Evolutionary conservation across 192 early-diverging fungal species (phyloP), one percentile per base, ranked within the genome.

Genomic region (Rhizophagus sp.): DNA sequence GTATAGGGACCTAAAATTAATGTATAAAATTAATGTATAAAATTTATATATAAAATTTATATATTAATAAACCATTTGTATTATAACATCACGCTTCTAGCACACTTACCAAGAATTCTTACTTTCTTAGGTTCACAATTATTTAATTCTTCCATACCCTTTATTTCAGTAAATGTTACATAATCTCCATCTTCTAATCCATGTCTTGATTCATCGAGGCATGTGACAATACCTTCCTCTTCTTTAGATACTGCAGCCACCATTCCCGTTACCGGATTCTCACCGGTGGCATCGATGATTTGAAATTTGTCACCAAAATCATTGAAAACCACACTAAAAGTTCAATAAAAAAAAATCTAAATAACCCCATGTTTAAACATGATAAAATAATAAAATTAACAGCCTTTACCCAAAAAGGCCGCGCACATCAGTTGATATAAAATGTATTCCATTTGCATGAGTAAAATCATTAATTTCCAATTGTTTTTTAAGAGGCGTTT

Each of bases 131-230:
- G 95, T 68, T 88, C 88, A 77, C 89, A 87, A 49, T 88, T 92
- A 81, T 98, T 98, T 50, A 98, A 87, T 83, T 93, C 90, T 33
- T 88, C 88, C 96, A 99, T 97, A 34, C 98, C 98, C 80, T 96
- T 84, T 17, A 99, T 84, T 82, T 99, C 97, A 39, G 87, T 89
- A 82, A 99, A 99, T 7, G 95, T 95, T 39, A 99, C 97, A 83
- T 88, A 91, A 82, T 98, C 96, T 9, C 98, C 98, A 85, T 98
- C 97, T 83, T 97, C 97, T n/a, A 99, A 85, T 25, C 97, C 97
- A 81, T 99, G 98, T 39, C 98, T 93, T 24, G 95, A 92, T 81
- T 99, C 98, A 82, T 98, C 98, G 75, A 98, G 86, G 82, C 96
- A 97, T 17, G 97, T 96, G 30, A 99, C 96, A 71, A 97, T 88